These are phyloP conservation scores for Paxillus ammoniavirescens DNA, from an alignment of 768 basidiomycete species.

Conservation along the genomic window DNA sequence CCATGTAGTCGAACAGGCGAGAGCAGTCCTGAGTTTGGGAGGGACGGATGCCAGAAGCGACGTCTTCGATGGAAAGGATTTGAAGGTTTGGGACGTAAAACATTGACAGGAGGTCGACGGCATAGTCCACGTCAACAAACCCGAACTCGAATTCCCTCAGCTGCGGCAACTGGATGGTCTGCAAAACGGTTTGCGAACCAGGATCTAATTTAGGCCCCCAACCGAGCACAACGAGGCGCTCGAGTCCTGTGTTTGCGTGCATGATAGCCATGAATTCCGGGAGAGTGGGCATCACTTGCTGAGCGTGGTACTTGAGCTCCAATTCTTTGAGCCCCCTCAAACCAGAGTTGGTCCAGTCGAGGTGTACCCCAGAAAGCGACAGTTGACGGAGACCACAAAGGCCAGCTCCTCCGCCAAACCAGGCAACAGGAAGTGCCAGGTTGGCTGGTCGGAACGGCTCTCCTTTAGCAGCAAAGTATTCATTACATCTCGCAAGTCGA, in stretches of 20 bases:
- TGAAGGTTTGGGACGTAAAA: conserved; percentile 39
- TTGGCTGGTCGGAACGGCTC: conserved; percentile 43
- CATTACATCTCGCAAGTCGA: conserved; percentile 55
- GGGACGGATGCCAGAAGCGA: conserved; percentile 38
- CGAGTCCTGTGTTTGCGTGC: conserved; percentile 36
- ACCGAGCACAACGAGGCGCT: conserved; percentile 47
- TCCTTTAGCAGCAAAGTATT: conserved; percentile 47
- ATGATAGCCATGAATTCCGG: conserved; percentile 46
- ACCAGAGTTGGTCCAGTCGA: conserved; percentile 47
- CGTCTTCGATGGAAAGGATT: conserved; percentile 45
- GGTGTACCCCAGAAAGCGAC: conserved; percentile 54
- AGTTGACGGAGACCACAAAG: conserved; percentile 39
- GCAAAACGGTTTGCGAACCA: not conserved
- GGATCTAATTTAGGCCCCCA: conserved; percentile 45
- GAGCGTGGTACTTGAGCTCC: conserved; percentile 56
- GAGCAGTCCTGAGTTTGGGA: conserved; percentile 35
- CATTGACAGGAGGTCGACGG: conserved; percentile 36
- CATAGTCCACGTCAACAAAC: conserved; percentile 42
- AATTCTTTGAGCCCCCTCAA: conserved; percentile 44
- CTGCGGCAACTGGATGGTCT: conserved; percentile 26
- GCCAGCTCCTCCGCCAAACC: conserved; percentile 38
- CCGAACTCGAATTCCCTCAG: conserved; percentile 40
- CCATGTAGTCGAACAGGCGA: conserved; percentile 36
- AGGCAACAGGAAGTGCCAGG: conserved; percentile 38
- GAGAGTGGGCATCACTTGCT: conserved; percentile 53